Evolutionary conservation across 768 basidiomycete genomes (phyloP).

Genomic region (Auriscalpium vulgare): DNA sequence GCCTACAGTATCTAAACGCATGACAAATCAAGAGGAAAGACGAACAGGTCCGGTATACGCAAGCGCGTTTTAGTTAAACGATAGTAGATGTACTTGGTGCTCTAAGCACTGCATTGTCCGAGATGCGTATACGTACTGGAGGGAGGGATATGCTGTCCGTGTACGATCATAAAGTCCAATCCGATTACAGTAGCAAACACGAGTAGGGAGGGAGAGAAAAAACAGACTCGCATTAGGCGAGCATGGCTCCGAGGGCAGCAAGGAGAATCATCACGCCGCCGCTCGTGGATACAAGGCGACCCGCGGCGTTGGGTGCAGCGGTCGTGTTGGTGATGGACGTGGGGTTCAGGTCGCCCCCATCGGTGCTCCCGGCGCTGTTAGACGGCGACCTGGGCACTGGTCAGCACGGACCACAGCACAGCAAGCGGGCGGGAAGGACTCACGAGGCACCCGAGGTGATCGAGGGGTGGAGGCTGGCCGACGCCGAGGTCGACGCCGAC

Average conservation of each 20-base stretch:
- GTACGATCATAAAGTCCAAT: background rate
- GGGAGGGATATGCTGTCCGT: background rate
- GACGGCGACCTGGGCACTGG: background rate
- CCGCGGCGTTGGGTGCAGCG: slow-evolving; percentile 1
- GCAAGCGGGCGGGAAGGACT: no score
- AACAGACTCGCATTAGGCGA: background rate
- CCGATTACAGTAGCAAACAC: background rate
- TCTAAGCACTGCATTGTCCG: no score
- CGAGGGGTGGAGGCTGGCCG: no score
- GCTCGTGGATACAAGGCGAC: background rate
- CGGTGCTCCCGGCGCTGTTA: background rate
- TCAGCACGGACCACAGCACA: background rate
- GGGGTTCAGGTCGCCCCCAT: slow-evolving; percentile 2
- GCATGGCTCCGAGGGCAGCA: slow-evolving; percentile 6
- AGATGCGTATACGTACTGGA: background rate
- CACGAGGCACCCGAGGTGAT: no score
- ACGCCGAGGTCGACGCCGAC: background rate
- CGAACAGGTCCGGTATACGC: no score
- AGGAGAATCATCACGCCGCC: slow-evolving; percentile 3
- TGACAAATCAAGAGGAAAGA: no score
- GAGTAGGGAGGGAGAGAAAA: no score
- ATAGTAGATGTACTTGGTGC: no score
- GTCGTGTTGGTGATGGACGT: slow-evolving; percentile 4
- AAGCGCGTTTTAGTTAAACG: no score
- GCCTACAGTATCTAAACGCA: no score